Conservation (phyloP, 371 early-diverging fungal genomes). For the Rhizopus sp. region DNA sequence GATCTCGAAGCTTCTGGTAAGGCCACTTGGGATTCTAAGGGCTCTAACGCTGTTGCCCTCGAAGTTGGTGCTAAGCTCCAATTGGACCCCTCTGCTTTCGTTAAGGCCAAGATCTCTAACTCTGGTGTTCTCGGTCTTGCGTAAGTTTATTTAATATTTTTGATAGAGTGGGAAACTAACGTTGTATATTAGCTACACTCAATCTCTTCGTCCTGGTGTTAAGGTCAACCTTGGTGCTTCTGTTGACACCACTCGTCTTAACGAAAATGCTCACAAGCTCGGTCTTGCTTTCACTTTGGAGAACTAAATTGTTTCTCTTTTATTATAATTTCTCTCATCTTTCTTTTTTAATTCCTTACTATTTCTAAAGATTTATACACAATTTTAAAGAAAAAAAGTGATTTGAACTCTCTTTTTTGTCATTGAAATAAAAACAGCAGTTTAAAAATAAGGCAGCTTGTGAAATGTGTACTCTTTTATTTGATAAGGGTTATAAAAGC, state of each 20-base stretch:
- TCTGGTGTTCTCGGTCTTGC: constrained; percentile 89
- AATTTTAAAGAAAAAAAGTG: too few species aligned
- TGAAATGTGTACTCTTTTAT: too few species aligned
- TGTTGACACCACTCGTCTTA: constrained; percentile 89
- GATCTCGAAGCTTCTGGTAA: constrained; percentile 93
- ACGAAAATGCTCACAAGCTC: constrained; percentile 95
- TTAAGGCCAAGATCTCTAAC: constrained; percentile 97
- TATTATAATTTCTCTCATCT: not conserved
- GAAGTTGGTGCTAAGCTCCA: constrained; percentile 96
- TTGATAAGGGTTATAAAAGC: too few species aligned
- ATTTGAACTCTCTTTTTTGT: too few species aligned
- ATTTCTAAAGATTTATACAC: too few species aligned
- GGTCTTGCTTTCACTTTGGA: constrained; percentile 89
- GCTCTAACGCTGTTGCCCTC: constrained; percentile 74
- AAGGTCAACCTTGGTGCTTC: constrained; percentile 92
- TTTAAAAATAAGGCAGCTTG: too few species aligned
- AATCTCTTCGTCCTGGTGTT: constrained; percentile 91
- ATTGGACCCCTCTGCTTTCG: constrained; percentile 85
- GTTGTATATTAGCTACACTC: constrained; percentile 69
- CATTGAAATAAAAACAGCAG: too few species aligned
- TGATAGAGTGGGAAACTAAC: not conserved
- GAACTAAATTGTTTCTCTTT: constrained; percentile 53
- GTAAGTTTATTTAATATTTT: constrained; percentile 30
- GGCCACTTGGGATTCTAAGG: constrained; percentile 88
- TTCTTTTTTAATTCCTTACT: too few species aligned